Conservation (phyloP, 2,329 filamentous ascomycete genomes). For the Septoria petroselini region DNA sequence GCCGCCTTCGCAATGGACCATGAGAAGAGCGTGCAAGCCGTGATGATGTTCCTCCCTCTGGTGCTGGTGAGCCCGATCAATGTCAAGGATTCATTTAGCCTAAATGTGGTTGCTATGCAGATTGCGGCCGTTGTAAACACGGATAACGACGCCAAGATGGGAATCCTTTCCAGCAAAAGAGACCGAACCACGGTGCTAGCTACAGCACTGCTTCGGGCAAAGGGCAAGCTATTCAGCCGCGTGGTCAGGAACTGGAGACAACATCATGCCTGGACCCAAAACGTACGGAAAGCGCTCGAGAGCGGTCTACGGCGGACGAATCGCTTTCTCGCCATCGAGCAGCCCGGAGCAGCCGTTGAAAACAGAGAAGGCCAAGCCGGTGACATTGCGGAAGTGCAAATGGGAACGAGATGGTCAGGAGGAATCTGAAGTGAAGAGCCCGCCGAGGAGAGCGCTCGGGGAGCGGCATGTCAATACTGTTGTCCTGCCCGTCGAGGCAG, state of each 20-base stretch:
- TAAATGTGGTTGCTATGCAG: neutral
- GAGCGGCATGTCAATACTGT: constrained; percentile 28
- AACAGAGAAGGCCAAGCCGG: constrained; percentile 5
- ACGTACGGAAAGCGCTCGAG: constrained; percentile 41
- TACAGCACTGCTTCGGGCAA: neutral
- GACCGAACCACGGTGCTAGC: neutral
- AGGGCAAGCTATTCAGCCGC: neutral
- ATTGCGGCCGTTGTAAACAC: neutral
- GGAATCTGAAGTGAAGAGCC: neutral
- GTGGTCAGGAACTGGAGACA: neutral
- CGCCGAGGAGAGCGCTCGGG: constrained; percentile 24
- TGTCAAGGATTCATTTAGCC: neutral
- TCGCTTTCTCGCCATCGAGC: constrained; percentile 23
- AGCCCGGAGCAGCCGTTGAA: constrained; percentile 28
- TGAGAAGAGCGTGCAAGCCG: constrained; percentile 7
- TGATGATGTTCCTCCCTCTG: constrained; percentile 7
- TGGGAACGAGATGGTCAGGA: neutral
- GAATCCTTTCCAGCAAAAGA: neutral
- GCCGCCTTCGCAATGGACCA: neutral
- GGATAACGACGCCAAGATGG: neutral
- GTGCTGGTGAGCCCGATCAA: constrained; percentile 2
- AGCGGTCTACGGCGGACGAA: constrained; percentile 29
- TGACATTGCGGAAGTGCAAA: constrained; percentile 9
- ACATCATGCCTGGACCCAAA: constrained; percentile 37
- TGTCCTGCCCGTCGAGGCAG: constrained; percentile 17